These are phyloP conservation scores for Vanrija humicola DNA, from an alignment of 1,284 basidiomycete species.

Conservation along the genomic window DNA sequence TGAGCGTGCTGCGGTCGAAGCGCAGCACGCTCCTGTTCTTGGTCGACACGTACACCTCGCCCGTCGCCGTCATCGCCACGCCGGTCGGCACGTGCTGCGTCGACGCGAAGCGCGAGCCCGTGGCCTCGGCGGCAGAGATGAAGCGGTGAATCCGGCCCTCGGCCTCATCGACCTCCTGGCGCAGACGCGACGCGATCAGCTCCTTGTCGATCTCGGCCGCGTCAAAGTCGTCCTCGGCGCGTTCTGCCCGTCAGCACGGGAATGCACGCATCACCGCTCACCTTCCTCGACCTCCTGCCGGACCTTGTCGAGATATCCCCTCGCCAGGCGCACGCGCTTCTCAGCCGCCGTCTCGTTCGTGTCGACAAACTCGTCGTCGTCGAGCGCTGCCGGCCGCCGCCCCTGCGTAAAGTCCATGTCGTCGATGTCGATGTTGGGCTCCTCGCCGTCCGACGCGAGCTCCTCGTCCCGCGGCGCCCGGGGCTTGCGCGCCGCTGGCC, in stretches of 20 bases:
- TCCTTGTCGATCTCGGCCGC: slow-evolving; percentile 91
- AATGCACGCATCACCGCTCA: slow-evolving; percentile 46
- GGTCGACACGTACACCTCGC: slow-evolving; percentile 56
- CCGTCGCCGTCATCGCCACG: slow-evolving; percentile 10
- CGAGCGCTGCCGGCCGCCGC: slow-evolving; percentile 53
- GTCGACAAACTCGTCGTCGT: slow-evolving; percentile 63
- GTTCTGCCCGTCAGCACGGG: slow-evolving; percentile 12
- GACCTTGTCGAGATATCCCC: slow-evolving; percentile 82
- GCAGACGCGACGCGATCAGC: slow-evolving; percentile 80
- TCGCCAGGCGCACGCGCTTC: slow-evolving; percentile 84
- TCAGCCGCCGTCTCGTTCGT: slow-evolving; percentile 88
- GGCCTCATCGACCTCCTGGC: slow-evolving; percentile 67
- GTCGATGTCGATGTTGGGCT: slow-evolving; percentile 57
- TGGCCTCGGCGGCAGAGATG: slow-evolving; percentile 47
- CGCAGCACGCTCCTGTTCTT: slow-evolving; percentile 82
- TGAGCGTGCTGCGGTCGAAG: slow-evolving; percentile 54
- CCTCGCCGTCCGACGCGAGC: slow-evolving; percentile 57
- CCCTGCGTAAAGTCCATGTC: slow-evolving; percentile 67
- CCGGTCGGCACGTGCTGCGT: slow-evolving; percentile 9
- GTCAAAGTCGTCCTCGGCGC: slow-evolving; percentile 73
- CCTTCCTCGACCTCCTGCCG: slow-evolving; percentile 63
- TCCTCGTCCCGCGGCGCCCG: slow-evolving; percentile 60
- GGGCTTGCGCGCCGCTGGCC: slow-evolving; percentile 9
- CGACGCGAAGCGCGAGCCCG: slow-evolving; percentile 6
- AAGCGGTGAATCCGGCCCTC: slow-evolving; percentile 46